These are phyloP conservation scores for Cyanidiococcus yangmingshanensis DNA, from an alignment of 23 red algal genomes.

Conservation along the genomic window DNA sequence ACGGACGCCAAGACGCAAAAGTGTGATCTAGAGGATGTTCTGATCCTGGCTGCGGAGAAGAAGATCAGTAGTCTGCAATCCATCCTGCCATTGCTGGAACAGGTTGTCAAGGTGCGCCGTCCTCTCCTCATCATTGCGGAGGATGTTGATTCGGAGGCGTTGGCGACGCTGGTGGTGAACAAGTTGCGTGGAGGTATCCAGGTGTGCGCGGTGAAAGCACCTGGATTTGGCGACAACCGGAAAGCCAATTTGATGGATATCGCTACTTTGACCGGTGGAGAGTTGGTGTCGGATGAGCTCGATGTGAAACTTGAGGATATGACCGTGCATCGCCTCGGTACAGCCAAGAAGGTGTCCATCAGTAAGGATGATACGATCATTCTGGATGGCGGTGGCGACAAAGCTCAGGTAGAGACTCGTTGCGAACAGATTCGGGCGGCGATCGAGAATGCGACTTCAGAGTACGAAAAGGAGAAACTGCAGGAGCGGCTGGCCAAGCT, in stretches of 20 bases:
- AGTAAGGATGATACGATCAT: conserved; percentile 96
- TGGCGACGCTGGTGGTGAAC: conserved; percentile 95
- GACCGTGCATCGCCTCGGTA: conserved; percentile 48
- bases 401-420: conserved; percentile 44
- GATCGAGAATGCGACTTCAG: conserved; percentile 56
- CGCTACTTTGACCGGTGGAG: conserved; percentile 54
- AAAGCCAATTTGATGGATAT: conserved; percentile 94
- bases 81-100: conserved; percentile 78
- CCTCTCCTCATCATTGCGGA: conserved; percentile 96
- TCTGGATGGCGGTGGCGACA: conserved; percentile 50
- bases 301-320: conserved; percentile 91
- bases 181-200: conserved; percentile 93
- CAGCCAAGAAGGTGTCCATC: conserved; percentile 83
- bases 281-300: conserved; percentile 66
- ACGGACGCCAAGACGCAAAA: conserved; percentile 92
- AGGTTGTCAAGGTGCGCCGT: conserved; percentile 64
- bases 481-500: conserved; percentile 90
- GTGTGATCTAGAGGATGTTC: conserved; percentile 77
- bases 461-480: conserved; percentile 99
- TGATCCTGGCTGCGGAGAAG: conserved; percentile 76
- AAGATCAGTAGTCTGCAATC: conserved; percentile 71
- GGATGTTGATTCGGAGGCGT: conserved; percentile 96
- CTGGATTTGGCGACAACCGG: conserved; percentile 88
- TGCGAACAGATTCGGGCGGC: conserved; percentile 77
- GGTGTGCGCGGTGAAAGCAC: conserved; percentile 93